phyloP scores from a whole-genome alignment of 2,329 filamentous ascomycete species.

The Alternaria ethzedia region DNA sequence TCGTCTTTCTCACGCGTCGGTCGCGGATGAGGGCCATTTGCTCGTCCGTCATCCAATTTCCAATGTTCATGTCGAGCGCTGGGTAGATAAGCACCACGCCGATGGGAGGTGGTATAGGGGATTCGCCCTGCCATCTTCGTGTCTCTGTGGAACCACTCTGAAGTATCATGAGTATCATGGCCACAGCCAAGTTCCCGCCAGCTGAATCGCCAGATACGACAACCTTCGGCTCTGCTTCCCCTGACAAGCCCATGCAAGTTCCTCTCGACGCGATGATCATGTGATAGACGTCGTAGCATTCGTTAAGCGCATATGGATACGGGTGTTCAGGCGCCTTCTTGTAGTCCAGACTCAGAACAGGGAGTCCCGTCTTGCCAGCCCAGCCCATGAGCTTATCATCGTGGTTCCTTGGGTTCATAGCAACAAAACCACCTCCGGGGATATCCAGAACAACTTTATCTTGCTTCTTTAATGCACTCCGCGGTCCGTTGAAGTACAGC shows the following conservation, averaged over 20 bases:
- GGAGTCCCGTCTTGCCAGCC: constrained; percentile 87
- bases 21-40: constrained; percentile 95
- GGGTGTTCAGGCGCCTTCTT: constrained; percentile 83
- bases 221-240: constrained; percentile 68
- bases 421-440: constrained; percentile 92
- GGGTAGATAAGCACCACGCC: constrained; percentile 89
- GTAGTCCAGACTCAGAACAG: constrained; percentile 90
- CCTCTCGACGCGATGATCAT: constrained; percentile 75
- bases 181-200: constrained; percentile 80
- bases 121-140: constrained; percentile 62
- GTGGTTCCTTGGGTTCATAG: constrained; percentile 93
- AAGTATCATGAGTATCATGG: constrained; percentile 86
- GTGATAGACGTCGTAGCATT: constrained; percentile 86
- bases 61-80: constrained; percentile 93
- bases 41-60: constrained; percentile 98
- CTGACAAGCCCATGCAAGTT: constrained; percentile 76
- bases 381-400: constrained; percentile 94
- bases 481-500: constrained; percentile 92
- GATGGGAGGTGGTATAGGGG: constrained; percentile 73
- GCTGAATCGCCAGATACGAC: constrained; percentile 82
- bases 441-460: constrained; percentile 84
- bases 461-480: constrained; percentile 77
- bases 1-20: constrained; percentile 76
- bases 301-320: constrained; percentile 84
- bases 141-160: constrained; percentile 70